Conservation (phyloP, 2,329 filamentous ascomycete genomes). For the Colletotrichum tropicale region DNA sequence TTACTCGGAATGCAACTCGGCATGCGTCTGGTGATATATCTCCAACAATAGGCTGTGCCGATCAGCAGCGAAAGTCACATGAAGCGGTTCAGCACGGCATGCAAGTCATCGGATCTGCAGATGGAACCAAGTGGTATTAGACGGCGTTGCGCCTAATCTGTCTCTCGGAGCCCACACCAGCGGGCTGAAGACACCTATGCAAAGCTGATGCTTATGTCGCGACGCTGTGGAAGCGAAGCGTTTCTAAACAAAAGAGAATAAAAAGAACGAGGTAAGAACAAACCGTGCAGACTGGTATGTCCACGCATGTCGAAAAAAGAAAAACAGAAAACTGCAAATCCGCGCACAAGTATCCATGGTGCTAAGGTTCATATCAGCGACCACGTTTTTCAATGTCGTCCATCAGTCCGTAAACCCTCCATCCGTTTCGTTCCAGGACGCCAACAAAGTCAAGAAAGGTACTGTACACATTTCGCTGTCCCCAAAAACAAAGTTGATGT, state of each 20-base stretch:
- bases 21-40: background rate
- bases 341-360: constrained; percentile 21
- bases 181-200: constrained; percentile 4
- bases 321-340: constrained; percentile 12
- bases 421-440: constrained; percentile 13
- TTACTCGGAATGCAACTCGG: background rate
- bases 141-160: constrained; percentile 6
- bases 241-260: constrained; percentile 14
- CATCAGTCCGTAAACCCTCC: constrained; percentile 16
- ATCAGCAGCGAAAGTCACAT: background rate
- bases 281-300: background rate
- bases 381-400: constrained; percentile 20
- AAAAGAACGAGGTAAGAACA: background rate
- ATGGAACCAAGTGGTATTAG: background rate
- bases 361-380: constrained; percentile 25
- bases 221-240: background rate
- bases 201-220: constrained; percentile 2
- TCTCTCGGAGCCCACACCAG: background rate
- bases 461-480: constrained; percentile 14
- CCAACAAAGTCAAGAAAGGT: constrained; percentile 16
- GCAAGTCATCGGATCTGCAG: background rate
- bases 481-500: constrained; percentile 15
- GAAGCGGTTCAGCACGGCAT: background rate
- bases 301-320: constrained; percentile 4
- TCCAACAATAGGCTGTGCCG: background rate